These are phyloP conservation scores for Myxozyma lipomycoides DNA, from an alignment of 805 yeast species.

Conservation along the genomic window DNA sequence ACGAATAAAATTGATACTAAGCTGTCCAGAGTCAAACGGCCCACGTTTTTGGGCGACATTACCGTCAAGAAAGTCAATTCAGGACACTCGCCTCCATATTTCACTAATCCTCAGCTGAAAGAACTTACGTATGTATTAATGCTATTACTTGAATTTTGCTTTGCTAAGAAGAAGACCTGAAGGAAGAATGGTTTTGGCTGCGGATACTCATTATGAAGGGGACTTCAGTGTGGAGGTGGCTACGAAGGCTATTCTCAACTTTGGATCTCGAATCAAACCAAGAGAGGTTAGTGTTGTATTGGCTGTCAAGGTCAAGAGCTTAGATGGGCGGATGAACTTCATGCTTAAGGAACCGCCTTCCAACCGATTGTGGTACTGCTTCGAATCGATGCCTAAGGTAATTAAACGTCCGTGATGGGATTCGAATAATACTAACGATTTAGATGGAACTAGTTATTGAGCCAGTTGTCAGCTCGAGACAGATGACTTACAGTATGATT, in stretches of 20 bases:
- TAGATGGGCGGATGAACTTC: slow-evolving; percentile 71
- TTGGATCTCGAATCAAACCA: slow-evolving; percentile 69
- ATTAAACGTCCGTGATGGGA: too few relatives aligned
- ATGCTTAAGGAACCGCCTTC: slow-evolving; percentile 87
- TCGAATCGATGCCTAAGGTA: slow-evolving; percentile 63
- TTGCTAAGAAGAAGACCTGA: slow-evolving; percentile 38
- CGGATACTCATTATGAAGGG: slow-evolving; percentile 68
- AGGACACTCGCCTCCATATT: slow-evolving; percentile 75
- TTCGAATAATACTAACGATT: too few relatives aligned
- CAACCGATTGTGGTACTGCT: slow-evolving; percentile 85
- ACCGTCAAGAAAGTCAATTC: slow-evolving; percentile 65
- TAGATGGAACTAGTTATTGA: slow-evolving; percentile 48
- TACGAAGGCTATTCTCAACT: slow-evolving; percentile 69
- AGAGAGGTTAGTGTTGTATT: slow-evolving; percentile 72
- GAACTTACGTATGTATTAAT: slow-evolving; percentile 46
- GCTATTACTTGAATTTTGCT: neutral
- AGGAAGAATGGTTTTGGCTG: slow-evolving; percentile 62
- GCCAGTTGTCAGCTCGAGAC: slow-evolving; percentile 85
- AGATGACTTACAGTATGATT: slow-evolving; percentile 69
- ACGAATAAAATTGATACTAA: slow-evolving; percentile 62
- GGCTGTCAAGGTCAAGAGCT: slow-evolving; percentile 59
- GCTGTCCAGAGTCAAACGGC: slow-evolving; percentile 72
- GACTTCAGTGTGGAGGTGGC: slow-evolving; percentile 70
- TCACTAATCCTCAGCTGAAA: slow-evolving; percentile 66
- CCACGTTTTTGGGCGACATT: slow-evolving; percentile 83